Evolutionary conservation across 345 rosid species (phyloP).

Genomic region (Gossypium anomalum): DNA sequence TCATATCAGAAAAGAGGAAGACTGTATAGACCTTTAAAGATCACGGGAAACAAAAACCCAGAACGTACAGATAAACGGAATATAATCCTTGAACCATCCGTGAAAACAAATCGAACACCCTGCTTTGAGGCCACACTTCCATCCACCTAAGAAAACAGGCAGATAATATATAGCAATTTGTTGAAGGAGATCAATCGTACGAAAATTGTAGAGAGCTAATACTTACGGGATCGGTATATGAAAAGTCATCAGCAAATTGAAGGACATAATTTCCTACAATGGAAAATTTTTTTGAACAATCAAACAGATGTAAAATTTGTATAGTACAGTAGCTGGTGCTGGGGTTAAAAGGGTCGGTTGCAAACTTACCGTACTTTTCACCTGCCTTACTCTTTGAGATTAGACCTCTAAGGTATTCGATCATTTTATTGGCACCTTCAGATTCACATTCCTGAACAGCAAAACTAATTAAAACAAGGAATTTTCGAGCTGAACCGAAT

Average conservation of each 20-base stretch:
- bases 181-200: neutral
- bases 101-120: slow-evolving; percentile 88
- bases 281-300: slow-evolving; percentile 1
- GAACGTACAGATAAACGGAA: slow-evolving; percentile 75
- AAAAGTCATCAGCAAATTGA: slow-evolving; percentile 80
- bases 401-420: slow-evolving; percentile 65
- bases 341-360: neutral
- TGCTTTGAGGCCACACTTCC: slow-evolving; percentile 91
- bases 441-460: slow-evolving; percentile 79
- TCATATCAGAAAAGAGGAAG: slow-evolving; percentile 5
- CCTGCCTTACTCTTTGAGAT: slow-evolving; percentile 65
- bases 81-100: slow-evolving; percentile 86
- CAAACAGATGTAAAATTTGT: slow-evolving; percentile 16
- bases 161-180: neutral
- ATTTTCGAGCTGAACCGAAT: neutral
- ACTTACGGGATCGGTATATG: slow-evolving; percentile 81
- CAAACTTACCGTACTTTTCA: slow-evolving; percentile 59
- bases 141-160: slow-evolving; percentile 59
- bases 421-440: slow-evolving; percentile 87
- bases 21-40: slow-evolving; percentile 8
- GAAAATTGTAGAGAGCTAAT: neutral
- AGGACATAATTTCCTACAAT: slow-evolving; percentile 63
- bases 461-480: slow-evolving; percentile 9
- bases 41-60: neutral
- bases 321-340: neutral